Conservation (phyloP, 768 basidiomycete species). For the Crucibulum laeve region DNA sequence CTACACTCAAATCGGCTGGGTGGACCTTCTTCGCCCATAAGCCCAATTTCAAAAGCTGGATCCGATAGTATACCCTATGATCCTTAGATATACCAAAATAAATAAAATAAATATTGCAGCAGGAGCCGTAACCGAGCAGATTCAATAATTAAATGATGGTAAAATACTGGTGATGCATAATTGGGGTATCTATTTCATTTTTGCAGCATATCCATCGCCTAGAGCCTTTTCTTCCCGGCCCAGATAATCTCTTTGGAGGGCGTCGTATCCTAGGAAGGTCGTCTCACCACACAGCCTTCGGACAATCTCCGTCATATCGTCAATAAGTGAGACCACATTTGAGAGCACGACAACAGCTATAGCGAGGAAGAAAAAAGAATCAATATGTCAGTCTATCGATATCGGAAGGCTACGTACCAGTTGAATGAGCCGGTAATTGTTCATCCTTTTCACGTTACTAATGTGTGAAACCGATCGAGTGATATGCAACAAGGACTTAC, state of each 20-base stretch:
- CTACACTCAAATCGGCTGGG: no score
- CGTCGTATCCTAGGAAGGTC: constrained; percentile 32
- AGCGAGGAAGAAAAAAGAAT: background rate
- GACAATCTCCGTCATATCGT: constrained; percentile 34
- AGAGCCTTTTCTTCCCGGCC: constrained; percentile 32
- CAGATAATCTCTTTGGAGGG: constrained; percentile 31
- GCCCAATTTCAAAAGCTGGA: no score
- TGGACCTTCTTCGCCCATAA: no score
- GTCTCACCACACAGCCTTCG: constrained; percentile 37
- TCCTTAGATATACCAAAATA: no score
- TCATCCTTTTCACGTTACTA: constrained; percentile 23
- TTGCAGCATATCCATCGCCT: constrained; percentile 16
- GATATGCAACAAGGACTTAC: constrained; percentile 17
- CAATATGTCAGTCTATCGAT: background rate
- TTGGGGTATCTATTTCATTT: background rate
- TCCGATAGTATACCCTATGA: no score
- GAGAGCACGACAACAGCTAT: constrained; percentile 36
- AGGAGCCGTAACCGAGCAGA: no score
- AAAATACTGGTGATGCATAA: background rate
- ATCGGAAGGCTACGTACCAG: constrained; percentile 18
- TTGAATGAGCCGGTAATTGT: constrained; percentile 39
- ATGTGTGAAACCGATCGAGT: background rate
- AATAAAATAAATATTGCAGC: no score
- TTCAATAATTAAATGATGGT: background rate
- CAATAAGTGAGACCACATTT: constrained; percentile 32